Percentiles rank a stretch among this genome's conserved stretches.
Conservation (phyloP, 1,284 basidiomycete species). For the Microbotryum silenes-acaulis region DNA sequence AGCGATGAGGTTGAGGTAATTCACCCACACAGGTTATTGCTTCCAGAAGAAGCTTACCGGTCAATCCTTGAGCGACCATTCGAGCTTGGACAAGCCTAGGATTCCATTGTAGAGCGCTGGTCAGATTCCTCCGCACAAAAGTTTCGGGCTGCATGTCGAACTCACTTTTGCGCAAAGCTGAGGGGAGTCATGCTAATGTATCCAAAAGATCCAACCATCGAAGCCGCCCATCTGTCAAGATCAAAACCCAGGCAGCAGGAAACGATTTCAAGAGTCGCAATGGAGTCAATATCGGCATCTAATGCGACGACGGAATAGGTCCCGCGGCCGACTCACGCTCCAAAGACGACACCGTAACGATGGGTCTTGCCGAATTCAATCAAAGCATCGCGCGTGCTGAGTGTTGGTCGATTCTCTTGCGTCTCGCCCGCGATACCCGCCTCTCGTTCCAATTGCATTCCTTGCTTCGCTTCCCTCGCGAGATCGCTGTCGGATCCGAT, state of each 20-base stretch:
- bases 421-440: slow-evolving; percentile 12
- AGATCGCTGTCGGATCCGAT: slow-evolving; percentile 23
- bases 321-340: slow-evolving; percentile 15
- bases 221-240: slow-evolving; percentile 19
- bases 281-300: not conserved
- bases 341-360: slow-evolving; percentile 26
- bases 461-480: slow-evolving; percentile 5
- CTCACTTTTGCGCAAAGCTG: slow-evolving; percentile 25
- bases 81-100: slow-evolving; percentile 16
- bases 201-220: slow-evolving; percentile 26
- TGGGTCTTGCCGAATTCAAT: slow-evolving; percentile 29
- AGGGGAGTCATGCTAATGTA: slow-evolving; percentile 29
- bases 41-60: not conserved
- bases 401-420: not conserved
- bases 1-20: no score
- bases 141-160: not conserved
- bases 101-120: not conserved
- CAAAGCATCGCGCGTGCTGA: slow-evolving; percentile 20
- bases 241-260: no score
- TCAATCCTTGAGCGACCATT: slow-evolving; percentile 30
- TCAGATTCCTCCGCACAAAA: not conserved
- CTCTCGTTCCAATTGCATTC: slow-evolving; percentile 16
- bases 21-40: no score
- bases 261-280: no score
- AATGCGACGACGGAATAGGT: not conserved